These are phyloP conservation scores for Aureobasidium sp. DNA, from an alignment of 2,329 filamentous ascomycete genomes.

Conservation along the genomic window DNA sequence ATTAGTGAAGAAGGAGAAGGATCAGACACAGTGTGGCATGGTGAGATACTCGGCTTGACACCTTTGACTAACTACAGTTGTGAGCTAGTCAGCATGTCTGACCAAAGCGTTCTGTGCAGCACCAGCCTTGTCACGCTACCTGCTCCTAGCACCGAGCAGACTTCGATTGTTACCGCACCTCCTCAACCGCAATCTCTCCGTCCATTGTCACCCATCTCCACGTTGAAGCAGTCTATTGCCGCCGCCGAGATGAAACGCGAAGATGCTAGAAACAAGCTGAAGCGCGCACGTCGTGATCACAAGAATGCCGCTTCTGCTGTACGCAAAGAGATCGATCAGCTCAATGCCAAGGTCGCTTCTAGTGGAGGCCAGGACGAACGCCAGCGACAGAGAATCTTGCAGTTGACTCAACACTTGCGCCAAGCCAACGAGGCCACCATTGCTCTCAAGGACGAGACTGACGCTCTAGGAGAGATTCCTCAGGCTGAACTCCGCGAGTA, in stretches of 20 bases:
- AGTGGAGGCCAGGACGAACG: constrained; percentile 69
- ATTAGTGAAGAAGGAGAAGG: constrained; percentile 48
- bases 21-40: constrained; percentile 52
- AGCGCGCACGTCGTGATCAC: constrained; percentile 67
- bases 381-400: constrained; percentile 65
- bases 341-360: constrained; percentile 58
- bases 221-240: constrained; percentile 67
- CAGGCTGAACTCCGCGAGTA: constrained; percentile 54
- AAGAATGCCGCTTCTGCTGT: constrained; percentile 60
- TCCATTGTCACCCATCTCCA: constrained; percentile 70
- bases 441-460: constrained; percentile 54
- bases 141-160: constrained; percentile 51
- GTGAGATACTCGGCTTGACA: constrained; percentile 60
- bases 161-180: constrained; percentile 34
- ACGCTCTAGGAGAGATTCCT: constrained; percentile 57
- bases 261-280: constrained; percentile 63
- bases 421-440: constrained; percentile 59
- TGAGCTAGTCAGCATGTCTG: constrained; percentile 65
- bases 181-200: constrained; percentile 57
- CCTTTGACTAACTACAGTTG: constrained; percentile 70
- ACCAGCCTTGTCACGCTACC: constrained; percentile 64
- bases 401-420: constrained; percentile 67
- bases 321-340: constrained; percentile 66
- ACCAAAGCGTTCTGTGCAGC: constrained; percentile 60
- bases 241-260: constrained; percentile 63